Percentiles rank a stretch among this genome's conserved stretches.
Evolutionary conservation across 2,329 filamentous ascomycete species (phyloP).

Genomic region (Mycogone perniciosa): DNA sequence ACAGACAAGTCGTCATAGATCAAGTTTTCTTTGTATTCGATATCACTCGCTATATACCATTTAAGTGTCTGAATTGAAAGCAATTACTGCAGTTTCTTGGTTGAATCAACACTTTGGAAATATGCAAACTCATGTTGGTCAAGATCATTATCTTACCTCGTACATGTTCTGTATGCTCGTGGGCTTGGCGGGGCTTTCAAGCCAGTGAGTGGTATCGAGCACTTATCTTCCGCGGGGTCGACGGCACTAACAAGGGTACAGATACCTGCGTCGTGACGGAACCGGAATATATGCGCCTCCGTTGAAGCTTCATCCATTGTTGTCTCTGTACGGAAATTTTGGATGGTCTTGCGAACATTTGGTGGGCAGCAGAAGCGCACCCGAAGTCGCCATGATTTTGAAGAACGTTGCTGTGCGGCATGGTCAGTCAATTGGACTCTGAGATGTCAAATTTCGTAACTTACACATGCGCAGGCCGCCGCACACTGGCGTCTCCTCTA

Average conservation of each 20-base stretch:
- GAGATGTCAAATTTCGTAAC: not conserved
- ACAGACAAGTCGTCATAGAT: constrained; percentile 13
- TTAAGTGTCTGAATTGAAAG: not conserved
- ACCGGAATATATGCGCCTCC: constrained; percentile 18
- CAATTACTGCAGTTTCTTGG: not conserved
- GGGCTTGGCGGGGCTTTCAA: no score
- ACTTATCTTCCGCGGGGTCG: not conserved
- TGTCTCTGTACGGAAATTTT: constrained; percentile 24
- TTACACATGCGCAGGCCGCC: constrained; percentile 39
- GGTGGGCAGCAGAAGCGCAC: constrained; percentile 8
- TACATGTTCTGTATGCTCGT: no score
- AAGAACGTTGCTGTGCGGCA: constrained; percentile 49
- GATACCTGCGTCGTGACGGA: constrained; percentile 1
- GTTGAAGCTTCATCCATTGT: constrained; percentile 14
- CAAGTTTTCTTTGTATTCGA: not conserved
- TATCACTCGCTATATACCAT: not conserved
- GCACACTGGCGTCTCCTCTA: constrained; percentile 42
- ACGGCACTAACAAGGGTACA: not conserved
- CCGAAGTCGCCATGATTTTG: constrained; percentile 44
- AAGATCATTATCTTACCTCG: no score
- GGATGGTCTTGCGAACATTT: constrained; percentile 7
- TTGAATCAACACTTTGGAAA: not conserved
- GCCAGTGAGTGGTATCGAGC: not conserved
- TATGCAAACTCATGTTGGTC: no score
- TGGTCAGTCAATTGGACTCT: constrained; percentile 34